Conservation (phyloP, 345 rosid genomes). For the Salix viminalis region DNA sequence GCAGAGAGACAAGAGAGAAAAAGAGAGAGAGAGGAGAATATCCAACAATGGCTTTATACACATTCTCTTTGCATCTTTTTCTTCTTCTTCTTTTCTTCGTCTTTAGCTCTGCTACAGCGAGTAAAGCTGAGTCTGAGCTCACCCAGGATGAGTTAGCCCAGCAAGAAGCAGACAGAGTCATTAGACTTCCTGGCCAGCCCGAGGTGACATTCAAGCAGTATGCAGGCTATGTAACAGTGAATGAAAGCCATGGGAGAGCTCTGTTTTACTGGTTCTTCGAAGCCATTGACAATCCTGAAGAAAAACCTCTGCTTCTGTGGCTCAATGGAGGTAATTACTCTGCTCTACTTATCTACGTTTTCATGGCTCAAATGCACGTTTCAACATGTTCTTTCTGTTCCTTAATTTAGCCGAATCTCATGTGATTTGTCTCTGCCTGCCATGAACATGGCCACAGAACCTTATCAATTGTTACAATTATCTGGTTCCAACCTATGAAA, state of each 20-base stretch:
- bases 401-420: too few species aligned
- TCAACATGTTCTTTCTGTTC: too few species aligned
- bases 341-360: too few species aligned
- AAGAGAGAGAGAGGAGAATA: not conserved
- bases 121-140: not conserved
- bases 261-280: slow-evolving; percentile 20
- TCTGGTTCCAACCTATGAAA: too few species aligned
- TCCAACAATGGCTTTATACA: not conserved
- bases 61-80: not conserved
- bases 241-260: slow-evolving; percentile 10
- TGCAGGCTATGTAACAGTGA: slow-evolving; percentile 18
- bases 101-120: not conserved
- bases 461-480: too few species aligned
- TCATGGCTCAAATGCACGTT: too few species aligned
- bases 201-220: slow-evolving; percentile 15
- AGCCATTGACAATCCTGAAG: not conserved
- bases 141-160: not conserved
- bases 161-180: slow-evolving; percentile 17
- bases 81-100: not conserved
- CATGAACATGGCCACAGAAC: too few species aligned
- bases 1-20: not conserved
- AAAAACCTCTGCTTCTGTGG: slow-evolving; percentile 17
- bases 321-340: slow-evolving; percentile 13
- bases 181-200: slow-evolving; percentile 17
- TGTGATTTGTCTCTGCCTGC: too few species aligned